Base-by-base conservation (phyloP, 1,139 yeast genomes). In the Kodamaea sp. region DNA sequence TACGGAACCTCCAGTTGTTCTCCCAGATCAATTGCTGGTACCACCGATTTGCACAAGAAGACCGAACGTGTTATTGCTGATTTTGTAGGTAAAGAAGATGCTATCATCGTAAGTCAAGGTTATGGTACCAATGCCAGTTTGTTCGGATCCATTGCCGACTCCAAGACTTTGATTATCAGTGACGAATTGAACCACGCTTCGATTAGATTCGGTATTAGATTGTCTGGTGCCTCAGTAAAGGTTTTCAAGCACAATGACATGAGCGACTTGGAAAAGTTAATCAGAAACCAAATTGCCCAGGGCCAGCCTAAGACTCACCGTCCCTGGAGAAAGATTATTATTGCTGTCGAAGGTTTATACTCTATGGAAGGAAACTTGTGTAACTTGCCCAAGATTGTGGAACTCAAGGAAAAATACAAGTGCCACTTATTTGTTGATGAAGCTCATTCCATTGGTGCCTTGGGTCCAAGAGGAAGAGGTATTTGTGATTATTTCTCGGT, bases 361-460 rank as follows among this genome's bases (percentile, higher is more conserved):
- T 87, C 97, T 13, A 92, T 92, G 99, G 99, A 92, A 65, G 99
- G 99, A 50, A 89, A 95, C 44, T 73, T 89, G 78, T 81, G 89
- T 59, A 84, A 92, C 56, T 71, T 92, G 49, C 97, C 97, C 8
- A 75, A 64, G 43, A 59, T 92, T 34, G 72, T 92, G 26, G 83
- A 77, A 49, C 68, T 92, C 47, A 84, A 86, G 52, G 77, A 87
- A 33, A 86, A 85, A 59, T 92, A 94, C 68, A 89, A 89, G 56
- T 85, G 92, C 55, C 87, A 87, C 56, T 66, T 92, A 39, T 92
- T 86, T 56, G 86, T 94, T 42, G 99, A 92, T 59, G 99, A 92
- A 62, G 98, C 98, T 13, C 99, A 92, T 60, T 90, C 97, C 4
- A 84, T 94, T 54, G 99, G 99, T 54, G 98, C 98, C 7, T 75